Base-by-base conservation (phyloP, 495 filamentous ascomycete genomes). In the Pseudevernia furfuracea region DNA sequence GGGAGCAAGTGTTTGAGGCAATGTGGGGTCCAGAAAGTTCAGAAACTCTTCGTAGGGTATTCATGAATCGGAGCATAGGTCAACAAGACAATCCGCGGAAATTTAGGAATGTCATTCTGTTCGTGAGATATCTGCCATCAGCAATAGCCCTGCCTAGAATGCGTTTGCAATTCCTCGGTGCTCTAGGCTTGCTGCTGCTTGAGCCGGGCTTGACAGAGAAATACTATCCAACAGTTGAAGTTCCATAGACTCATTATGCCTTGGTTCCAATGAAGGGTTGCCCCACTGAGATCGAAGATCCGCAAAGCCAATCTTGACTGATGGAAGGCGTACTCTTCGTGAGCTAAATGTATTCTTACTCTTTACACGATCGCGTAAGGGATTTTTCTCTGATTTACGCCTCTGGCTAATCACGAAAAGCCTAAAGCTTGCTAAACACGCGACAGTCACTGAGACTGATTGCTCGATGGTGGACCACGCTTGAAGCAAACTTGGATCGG, bases 351-450 rank as follows among this genome's bases (percentile, higher is more conserved):
- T 10, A 25, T n/a, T 6, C 12, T 25, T 48, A 10, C 8, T 25
- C n/a, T 23, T 48, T 11, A 9, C 21, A 25, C 46, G 46, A 8
- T 10, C 46, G 19, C n/a, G 21, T 7, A n/a, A 44, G 14, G 41
- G 21, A 19, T 11, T 1, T 21, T 21, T 2, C 41, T 28, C 36
- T 0, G 52, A 25, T 23, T 23, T 34, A 4, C 52, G 36, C 4
- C 53, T 55, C 1, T 56, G 39, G 1, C 17, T 11, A 6, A 62
- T 56, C 6, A 43, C 60, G n/a, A n/a, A 56, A 4, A 38, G 39
- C 8, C 48, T 37, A 17, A 62, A 62, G 21, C 46, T 38, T 21
- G 60, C 60, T 17, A 62, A 38, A 41, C 60, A 62, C 28, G 60
- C 60, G 32, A 53, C 34, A 3, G 21, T 62, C 0, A 62, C 48